Evolutionary conservation across 805 yeast genomes (phyloP).

Genomic region (Wickerhamiella alocasiicola): DNA sequence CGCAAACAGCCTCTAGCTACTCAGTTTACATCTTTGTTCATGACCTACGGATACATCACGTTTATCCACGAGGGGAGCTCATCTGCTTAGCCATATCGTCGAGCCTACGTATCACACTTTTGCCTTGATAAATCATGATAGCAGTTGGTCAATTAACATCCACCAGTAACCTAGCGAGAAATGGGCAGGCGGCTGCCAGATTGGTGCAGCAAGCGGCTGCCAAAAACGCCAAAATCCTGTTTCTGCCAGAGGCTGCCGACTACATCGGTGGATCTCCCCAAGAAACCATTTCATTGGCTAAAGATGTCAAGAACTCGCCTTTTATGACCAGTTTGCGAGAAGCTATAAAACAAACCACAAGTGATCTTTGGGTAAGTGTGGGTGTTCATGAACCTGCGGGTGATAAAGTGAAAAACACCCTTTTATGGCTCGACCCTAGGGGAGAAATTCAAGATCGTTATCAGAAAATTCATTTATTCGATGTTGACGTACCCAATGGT

Average conservation of each 20-base stretch:
- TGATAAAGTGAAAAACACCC: slow-evolving; percentile 52
- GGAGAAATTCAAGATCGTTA: slow-evolving; percentile 62
- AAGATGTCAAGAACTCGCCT: slow-evolving; percentile 31
- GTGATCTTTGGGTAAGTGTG: slow-evolving; percentile 51
- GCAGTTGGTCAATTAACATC: slow-evolving; percentile 87
- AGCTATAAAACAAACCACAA: slow-evolving; percentile 28
- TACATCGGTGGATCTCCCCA: slow-evolving; percentile 60
- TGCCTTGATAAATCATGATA: slow-evolving; percentile 27
- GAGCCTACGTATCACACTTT: too few relatives aligned
- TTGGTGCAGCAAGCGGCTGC: slow-evolving; percentile 54
- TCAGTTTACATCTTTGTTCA: too few relatives aligned
- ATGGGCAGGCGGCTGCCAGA: slow-evolving; percentile 45
- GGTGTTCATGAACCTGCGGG: slow-evolving; percentile 77
- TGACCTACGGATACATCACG: too few relatives aligned
- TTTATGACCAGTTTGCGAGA: slow-evolving; percentile 35
- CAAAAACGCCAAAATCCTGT: slow-evolving; percentile 51
- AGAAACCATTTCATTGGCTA: slow-evolving; percentile 53
- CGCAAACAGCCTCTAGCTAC: too few relatives aligned
- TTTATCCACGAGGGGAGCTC: too few relatives aligned
- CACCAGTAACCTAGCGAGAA: slow-evolving; percentile 45
- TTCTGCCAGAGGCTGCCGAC: slow-evolving; percentile 91
- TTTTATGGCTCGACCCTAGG: slow-evolving; percentile 51
- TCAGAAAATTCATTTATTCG: slow-evolving; percentile 81
- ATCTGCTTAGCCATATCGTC: too few relatives aligned
- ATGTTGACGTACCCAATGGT: slow-evolving; percentile 69